Evolutionary conservation across 2,329 filamentous ascomycete species (phyloP).

Genomic region (Plectosphaerella plurivora): DNA sequence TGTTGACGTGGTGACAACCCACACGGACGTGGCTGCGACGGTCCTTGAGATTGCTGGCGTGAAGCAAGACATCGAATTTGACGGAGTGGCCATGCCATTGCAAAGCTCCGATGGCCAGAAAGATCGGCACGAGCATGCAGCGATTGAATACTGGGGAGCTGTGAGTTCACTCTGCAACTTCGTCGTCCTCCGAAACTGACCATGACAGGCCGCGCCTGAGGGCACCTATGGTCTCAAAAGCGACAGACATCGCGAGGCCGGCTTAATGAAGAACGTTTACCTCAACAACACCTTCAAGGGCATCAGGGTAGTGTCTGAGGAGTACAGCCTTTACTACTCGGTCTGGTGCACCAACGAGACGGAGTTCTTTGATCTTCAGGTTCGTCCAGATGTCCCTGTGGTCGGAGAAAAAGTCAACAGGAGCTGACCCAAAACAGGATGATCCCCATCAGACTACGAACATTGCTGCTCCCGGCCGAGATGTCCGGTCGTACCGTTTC

Average conservation of each 20-base stretch:
- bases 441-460: background rate
- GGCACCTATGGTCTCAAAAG: conserved; percentile 2
- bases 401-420: background rate
- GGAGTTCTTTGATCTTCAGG: conserved; percentile 41
- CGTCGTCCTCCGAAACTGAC: background rate
- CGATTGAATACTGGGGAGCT: conserved; percentile 42
- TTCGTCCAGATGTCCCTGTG: conserved; percentile 19
- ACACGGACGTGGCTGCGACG: conserved; percentile 49
- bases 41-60: conserved; percentile 31
- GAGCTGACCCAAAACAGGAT: background rate
- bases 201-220: conserved; percentile 5
- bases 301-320: conserved; percentile 36
- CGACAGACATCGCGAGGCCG: conserved; percentile 28
- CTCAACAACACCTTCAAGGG: conserved; percentile 49
- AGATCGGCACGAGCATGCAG: conserved; percentile 37
- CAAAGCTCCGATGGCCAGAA: conserved; percentile 7
- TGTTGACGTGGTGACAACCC: conserved; percentile 34
- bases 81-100: conserved; percentile 39
- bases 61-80: conserved; percentile 32
- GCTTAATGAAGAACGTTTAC: conserved; percentile 22
- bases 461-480: background rate
- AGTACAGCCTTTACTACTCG: conserved; percentile 50
- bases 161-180: background rate
- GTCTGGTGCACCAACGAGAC: conserved; percentile 46
- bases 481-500: background rate